Evolutionary conservation across 495 filamentous ascomycete species (phyloP).

Genomic region (Viridothelium virens): DNA sequence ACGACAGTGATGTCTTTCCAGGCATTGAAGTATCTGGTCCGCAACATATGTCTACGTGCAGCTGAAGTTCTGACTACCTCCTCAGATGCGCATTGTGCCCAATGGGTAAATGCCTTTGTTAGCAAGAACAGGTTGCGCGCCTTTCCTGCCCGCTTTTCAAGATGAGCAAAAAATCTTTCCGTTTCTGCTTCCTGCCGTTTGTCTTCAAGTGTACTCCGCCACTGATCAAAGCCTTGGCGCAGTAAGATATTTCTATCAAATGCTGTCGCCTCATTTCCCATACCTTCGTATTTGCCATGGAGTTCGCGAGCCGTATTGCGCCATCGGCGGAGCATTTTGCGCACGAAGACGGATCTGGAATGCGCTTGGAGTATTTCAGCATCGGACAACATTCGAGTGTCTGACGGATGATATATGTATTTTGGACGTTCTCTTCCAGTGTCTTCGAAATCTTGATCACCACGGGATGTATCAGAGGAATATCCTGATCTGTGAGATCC

Average conservation of each 20-base stretch:
- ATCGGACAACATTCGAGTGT: constrained; percentile 50
- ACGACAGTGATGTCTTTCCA: constrained; percentile 69
- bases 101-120: constrained; percentile 66
- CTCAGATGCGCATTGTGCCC: constrained; percentile 56
- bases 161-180: constrained; percentile 52
- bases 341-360: constrained; percentile 42
- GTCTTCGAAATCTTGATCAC: not conserved
- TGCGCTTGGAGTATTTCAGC: constrained; percentile 53
- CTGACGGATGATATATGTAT: constrained; percentile 45
- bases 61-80: constrained; percentile 50
- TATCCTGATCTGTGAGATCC: constrained; percentile 18
- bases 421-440: constrained; percentile 23
- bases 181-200: constrained; percentile 45
- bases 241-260: constrained; percentile 49
- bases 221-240: constrained; percentile 50
- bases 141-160: constrained; percentile 53
- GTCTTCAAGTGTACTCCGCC: constrained; percentile 45
- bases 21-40: constrained; percentile 65
- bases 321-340: constrained; percentile 48
- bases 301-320: constrained; percentile 40
- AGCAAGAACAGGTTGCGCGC: constrained; percentile 60
- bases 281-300: constrained; percentile 39
- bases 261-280: constrained; percentile 44
- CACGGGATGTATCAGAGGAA: constrained; percentile 31
- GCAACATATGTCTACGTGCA: constrained; percentile 60